Evolutionary conservation across 1,139 yeast species (phyloP).

Genomic region (Chernovozyma sophiae-reginae): DNA sequence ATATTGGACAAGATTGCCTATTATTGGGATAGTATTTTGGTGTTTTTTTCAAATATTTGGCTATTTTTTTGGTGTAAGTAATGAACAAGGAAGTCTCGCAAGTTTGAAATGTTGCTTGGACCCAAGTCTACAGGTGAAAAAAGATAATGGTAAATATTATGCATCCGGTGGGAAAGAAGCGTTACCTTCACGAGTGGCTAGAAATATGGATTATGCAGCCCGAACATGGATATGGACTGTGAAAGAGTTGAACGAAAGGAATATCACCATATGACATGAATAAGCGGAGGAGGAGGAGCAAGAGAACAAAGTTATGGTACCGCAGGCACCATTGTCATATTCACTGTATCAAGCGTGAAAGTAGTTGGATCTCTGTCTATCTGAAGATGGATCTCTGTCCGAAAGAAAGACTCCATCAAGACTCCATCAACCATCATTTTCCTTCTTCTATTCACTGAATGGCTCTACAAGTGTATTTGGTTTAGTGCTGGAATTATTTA

Average conservation of each 20-base stretch:
- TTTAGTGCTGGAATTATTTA: too few species aligned
- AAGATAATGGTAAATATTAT: constrained; percentile 32
- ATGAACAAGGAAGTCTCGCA: constrained; percentile 69
- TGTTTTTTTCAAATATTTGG: constrained; percentile 65
- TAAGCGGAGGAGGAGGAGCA: too few species aligned
- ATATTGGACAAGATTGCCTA: constrained; percentile 74
- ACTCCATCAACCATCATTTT: too few species aligned
- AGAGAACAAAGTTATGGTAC: too few species aligned
- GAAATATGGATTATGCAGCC: constrained; percentile 58
- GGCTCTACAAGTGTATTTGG: too few species aligned
- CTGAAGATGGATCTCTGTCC: too few species aligned
- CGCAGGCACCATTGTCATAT: too few species aligned
- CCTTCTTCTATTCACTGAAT: too few species aligned
- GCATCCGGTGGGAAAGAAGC: constrained; percentile 37
- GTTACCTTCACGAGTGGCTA: constrained; percentile 55
- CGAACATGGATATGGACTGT: constrained; percentile 85
- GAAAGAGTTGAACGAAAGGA: constrained; percentile 51
- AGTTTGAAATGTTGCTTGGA: constrained; percentile 64
- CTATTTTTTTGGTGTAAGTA: constrained; percentile 61
- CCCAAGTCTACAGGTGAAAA: constrained; percentile 35
- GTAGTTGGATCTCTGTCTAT: too few species aligned
- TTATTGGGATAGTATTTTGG: constrained; percentile 71
- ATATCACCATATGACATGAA: constrained; percentile 21
- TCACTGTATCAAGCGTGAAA: too few species aligned
- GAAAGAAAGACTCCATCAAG: too few species aligned